Evolutionary conservation across 345 rosid genomes (phyloP).

Genomic region (Eutrema yunnanense): DNA sequence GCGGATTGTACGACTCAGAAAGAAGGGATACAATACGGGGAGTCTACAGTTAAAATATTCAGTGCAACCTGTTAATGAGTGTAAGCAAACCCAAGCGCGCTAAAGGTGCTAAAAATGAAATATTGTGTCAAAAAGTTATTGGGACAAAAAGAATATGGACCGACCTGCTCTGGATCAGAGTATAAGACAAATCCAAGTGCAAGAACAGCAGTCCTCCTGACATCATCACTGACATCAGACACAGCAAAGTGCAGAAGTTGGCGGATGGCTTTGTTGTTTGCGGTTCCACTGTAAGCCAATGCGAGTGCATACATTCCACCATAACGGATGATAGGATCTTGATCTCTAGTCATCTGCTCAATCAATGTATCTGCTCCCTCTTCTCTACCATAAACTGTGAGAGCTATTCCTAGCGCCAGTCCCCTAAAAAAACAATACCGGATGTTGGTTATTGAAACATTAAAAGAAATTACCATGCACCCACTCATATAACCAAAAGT

Average conservation of each 20-base stretch:
- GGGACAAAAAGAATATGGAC: background rate
- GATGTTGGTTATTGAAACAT: background rate
- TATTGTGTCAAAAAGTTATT: background rate
- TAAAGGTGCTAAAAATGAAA: background rate
- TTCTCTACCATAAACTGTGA: conserved; percentile 94
- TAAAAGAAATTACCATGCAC: background rate
- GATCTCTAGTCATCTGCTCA: conserved; percentile 96
- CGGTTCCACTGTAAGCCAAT: conserved; percentile 90
- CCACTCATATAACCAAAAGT: background rate
- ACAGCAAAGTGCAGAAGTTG: conserved; percentile 94
- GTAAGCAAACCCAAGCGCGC: background rate
- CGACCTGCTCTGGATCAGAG: conserved; percentile 87
- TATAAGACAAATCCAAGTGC: conserved; percentile 93
- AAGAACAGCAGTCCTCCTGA: conserved; percentile 93
- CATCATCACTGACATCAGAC: conserved; percentile 94
- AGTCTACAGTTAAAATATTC: conserved; percentile 49
- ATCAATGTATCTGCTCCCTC: conserved; percentile 94
- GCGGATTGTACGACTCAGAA: conserved; percentile 92
- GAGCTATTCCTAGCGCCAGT: conserved; percentile 87
- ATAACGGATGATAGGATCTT: conserved; percentile 92
- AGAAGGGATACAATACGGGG: conserved; percentile 89
- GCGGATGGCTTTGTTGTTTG: conserved; percentile 95
- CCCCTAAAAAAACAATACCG: conserved; percentile 45
- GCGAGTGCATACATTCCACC: conserved; percentile 98
- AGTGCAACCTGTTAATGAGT: conserved; percentile 9